Base-by-base conservation (phyloP, 129 eudicot species). In the Tagetes erecta region DNA sequence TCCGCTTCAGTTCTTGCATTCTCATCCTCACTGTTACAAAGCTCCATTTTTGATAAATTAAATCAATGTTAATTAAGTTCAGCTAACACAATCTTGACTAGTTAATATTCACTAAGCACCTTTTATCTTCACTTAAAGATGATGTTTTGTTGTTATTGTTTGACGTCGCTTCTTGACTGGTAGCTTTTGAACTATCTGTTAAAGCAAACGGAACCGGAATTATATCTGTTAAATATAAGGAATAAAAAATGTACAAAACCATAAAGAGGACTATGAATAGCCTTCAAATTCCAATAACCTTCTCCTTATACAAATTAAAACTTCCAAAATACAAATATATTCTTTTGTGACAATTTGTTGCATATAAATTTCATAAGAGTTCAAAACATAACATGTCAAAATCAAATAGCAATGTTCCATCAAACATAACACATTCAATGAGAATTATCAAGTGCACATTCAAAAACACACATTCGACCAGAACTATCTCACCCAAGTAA, bases 121-220 rank as follows among this genome's bases (percentile, higher is more conserved):
- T 84, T 69, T 80, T 80, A 27, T 71, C 81, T 73, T 74, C 67
- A 62, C 66, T 81, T 51, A 60, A 63, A 33, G 85, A 55, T 67
- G 80, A 2, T 30, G 67, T 58, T 80, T 52, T 81, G 69, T 68
- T 84, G 68, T 67, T 66, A 74, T 70, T 74, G 68, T 60, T 71
- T 73, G 81, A 76, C 56, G 74, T 46, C 9, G 80, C 39, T 40
- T 76, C 89, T 83, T 76, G 84, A 73, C 77, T 80, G 76, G 70
- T 38, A 39, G 75, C 86, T 70, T 89, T 89, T 55, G 88, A 77
- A 73, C 73, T 76, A 57, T 84, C 96, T 89, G 88, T 60, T 82
- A 77, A 79, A 79, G 11, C 40, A 84, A 47, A 56, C 74, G n/a
- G 51, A 80, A 58, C 35, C 56, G 1, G 30, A 64, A 47, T 73